Evolutionary conservation across 805 yeast genomes (phyloP).

Genomic region (Metschnikowia peoriensis): DNA sequence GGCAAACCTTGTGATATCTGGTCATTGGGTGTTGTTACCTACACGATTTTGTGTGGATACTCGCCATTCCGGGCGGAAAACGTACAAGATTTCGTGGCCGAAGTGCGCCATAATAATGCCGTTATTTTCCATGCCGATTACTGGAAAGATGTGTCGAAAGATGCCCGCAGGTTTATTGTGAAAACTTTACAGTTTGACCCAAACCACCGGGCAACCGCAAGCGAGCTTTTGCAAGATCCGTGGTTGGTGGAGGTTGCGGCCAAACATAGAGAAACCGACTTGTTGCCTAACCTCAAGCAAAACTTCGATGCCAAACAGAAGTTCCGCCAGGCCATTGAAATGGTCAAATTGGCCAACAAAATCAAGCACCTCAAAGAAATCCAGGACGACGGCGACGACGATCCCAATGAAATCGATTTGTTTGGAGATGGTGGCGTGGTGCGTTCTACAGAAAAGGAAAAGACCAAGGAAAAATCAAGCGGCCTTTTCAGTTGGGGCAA

Average conservation of each 20-base stretch:
- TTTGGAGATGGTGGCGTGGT: conserved; percentile 34
- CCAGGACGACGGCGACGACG: conserved; percentile 58
- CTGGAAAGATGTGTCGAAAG: conserved; percentile 78
- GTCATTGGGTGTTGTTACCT: conserved; percentile 92
- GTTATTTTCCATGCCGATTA: conserved; percentile 85
- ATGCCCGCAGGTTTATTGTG: conserved; percentile 76
- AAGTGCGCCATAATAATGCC: conserved; percentile 67
- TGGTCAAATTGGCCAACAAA: conserved; percentile 78
- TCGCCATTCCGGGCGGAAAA: conserved; percentile 88
- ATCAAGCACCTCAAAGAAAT: conserved; percentile 66
- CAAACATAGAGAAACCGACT: conserved; percentile 55
- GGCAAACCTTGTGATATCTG: conserved; percentile 96
- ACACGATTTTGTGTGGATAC: conserved; percentile 87
- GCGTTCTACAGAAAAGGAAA: conserved; percentile 5
- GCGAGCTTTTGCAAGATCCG: conserved; percentile 61
- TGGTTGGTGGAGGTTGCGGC: conserved; percentile 61
- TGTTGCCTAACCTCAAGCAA: conserved; percentile 76
- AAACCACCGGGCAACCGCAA: conserved; percentile 63
- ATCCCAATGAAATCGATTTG: conserved; percentile 45
- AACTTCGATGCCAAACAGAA: conserved; percentile 82
- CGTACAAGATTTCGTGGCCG: conserved; percentile 75
- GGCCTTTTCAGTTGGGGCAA: conserved; percentile 31
- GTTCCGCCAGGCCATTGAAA: conserved; percentile 81
- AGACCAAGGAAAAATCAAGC: not conserved
- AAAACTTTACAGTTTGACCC: conserved; percentile 71